A percentile compares a stretch with the other conserved stretches of the same genome.
Evolutionary conservation across 331 rosid species (phyloP).

Genomic region (Quercus tomentella): DNA sequence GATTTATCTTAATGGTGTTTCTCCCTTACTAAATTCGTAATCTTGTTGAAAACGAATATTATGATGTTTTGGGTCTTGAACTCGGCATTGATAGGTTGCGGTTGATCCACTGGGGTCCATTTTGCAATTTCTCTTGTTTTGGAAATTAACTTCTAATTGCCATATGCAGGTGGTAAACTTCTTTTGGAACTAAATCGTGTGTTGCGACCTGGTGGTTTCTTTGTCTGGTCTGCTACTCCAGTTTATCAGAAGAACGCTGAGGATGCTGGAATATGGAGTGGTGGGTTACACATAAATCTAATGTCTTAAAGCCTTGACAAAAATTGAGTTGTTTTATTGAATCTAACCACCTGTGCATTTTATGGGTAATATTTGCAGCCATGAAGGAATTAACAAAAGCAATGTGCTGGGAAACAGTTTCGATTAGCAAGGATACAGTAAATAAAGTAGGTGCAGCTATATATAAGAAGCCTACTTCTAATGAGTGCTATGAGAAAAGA

Average conservation of each 20-base stretch:
- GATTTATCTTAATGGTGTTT: conserved; percentile 1
- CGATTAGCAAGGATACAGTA: conserved; percentile 66
- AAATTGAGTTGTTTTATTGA: conserved; percentile 10
- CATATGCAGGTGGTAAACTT: conserved; percentile 87
- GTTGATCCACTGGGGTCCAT: neutral
- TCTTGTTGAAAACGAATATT: neutral
- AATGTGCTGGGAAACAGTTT: conserved; percentile 81
- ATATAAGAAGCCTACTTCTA: conserved; percentile 74
- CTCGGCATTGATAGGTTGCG: conserved; percentile 3
- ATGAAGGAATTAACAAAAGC: conserved; percentile 79
- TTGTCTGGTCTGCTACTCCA: conserved; percentile 99
- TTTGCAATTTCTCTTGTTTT: conserved; percentile 11
- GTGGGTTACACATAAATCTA: conserved; percentile 32
- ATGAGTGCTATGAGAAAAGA: conserved; percentile 90
- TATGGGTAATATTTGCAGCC: conserved; percentile 45
- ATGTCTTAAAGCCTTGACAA: neutral
- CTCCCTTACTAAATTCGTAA: neutral
- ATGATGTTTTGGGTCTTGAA: neutral
- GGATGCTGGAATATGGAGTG: conserved; percentile 82
- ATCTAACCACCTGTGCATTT: conserved; percentile 23
- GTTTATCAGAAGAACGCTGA: conserved; percentile 75
- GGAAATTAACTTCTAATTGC: conserved; percentile 21
- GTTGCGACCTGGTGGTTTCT: conserved; percentile 98
- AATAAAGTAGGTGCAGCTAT: conserved; percentile 80
- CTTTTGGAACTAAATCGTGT: conserved; percentile 91